Evolutionary conservation across 306 rosid genomes (phyloP), one percentile per base, ranked within the genome.

Genomic region (Albizia julibrissin): DNA sequence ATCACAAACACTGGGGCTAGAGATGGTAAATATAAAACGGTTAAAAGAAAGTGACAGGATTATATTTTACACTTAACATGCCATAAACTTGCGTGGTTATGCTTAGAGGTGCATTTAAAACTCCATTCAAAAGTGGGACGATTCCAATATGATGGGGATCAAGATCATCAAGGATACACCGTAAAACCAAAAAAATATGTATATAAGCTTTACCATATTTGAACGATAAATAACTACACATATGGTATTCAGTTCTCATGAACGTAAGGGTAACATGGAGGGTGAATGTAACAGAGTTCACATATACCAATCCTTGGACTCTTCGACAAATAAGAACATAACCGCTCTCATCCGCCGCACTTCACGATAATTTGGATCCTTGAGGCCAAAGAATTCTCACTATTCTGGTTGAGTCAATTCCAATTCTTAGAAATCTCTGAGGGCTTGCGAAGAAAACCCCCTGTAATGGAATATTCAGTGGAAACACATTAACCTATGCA

Each of bases 401-500:
- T 85, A 89, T 83, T 88, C 88, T 42, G 87, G 88, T 5, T 82
- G 84, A 21, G 80, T 56, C 76, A 77, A 84, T 87, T 85, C 92
- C 89, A 86, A 78, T 78, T 88, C 85, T 85, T 87, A n/a, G 90
- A 77, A 34, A 81, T 78, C 61, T 87, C 91, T 3, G 74, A 75
- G 39, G 43, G 90, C 84, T 89, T 87, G 42, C 77, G 86, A 29
- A 88, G 87, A 88, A 88, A 86, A 76, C 90, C 89, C 31, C 94
- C 97, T 90, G 92, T 82, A 81, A 59, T 52, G 80, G 75, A 78
- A 85, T 77, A 68, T 76, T 81, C 74, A 70, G 69, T 52, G 47
- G 69, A 81, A 76, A 81, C 3, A 13, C 68, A 27, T 58, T 72
- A 72, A 79, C 4, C 11, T 10, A 29, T 80, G 47, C 66, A 83